Conservation (phyloP, 2,329 filamentous ascomycete species). For the Colletotrichum viniferum region DNA sequence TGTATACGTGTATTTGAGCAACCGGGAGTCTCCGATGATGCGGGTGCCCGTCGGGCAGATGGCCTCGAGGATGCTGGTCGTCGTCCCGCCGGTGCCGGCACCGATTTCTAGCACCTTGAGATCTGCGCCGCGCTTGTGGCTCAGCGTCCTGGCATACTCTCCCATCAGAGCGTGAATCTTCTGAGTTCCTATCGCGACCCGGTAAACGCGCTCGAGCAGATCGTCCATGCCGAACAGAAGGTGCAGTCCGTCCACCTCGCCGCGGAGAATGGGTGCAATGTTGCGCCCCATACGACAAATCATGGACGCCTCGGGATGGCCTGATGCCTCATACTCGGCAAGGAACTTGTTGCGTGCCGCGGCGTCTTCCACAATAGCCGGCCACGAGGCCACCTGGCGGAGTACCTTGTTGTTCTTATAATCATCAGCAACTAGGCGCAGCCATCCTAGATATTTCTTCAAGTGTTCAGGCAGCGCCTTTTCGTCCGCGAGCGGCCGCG, state of each 20-base stretch:
- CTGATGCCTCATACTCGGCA: background rate
- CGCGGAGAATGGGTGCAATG: background rate
- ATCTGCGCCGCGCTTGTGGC: background rate
- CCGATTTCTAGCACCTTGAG: background rate
- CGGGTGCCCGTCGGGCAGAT: background rate
- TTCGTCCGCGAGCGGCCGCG: background rate
- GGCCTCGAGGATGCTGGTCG: background rate
- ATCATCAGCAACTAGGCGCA: background rate
- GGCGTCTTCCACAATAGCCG: background rate
- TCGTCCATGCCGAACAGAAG: background rate
- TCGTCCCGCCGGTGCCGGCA: background rate
- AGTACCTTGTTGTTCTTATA: background rate
- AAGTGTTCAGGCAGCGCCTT: background rate
- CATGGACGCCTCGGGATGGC: background rate
- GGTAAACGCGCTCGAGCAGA: background rate
- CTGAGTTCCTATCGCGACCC: background rate
- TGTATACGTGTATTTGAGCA: slow-evolving; percentile 31
- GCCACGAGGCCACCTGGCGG: background rate
- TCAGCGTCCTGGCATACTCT: background rate
- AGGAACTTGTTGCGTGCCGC: background rate
- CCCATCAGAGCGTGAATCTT: background rate
- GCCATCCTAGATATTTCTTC: background rate
- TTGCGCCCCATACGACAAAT: background rate
- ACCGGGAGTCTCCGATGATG: background rate
- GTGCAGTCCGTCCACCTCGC: background rate